Evolutionary conservation across 176 grass and related monocot genomes (phyloP).

Genomic region (Ensete glaucum): DNA sequence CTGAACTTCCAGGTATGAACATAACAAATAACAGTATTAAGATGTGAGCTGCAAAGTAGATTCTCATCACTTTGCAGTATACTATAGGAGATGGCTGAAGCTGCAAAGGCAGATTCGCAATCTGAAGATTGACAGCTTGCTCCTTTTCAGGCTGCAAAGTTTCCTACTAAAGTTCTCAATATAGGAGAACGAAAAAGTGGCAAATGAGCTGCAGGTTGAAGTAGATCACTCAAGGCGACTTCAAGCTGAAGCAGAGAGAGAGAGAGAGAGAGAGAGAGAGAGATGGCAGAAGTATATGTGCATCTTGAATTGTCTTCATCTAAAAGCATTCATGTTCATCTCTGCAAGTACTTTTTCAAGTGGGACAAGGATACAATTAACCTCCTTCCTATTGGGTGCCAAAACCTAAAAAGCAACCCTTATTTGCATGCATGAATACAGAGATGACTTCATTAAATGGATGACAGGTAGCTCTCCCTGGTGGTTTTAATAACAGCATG

Average conservation of each 20-base stretch:
- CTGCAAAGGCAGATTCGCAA: slow-evolving; percentile 17
- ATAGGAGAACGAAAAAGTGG: slow-evolving; percentile 74
- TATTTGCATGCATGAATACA: slow-evolving; percentile 48
- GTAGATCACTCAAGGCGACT: slow-evolving; percentile 46
- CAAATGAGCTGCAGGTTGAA: slow-evolving; percentile 40
- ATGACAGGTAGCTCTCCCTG: slow-evolving; percentile 20
- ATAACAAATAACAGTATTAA: slow-evolving; percentile 56
- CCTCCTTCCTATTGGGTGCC: slow-evolving; percentile 54
- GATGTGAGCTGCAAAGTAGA: slow-evolving; percentile 57
- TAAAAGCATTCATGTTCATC: too few relatives aligned
- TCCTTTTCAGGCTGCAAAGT: slow-evolving; percentile 58
- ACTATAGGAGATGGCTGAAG: slow-evolving; percentile 51
- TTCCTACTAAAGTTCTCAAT: slow-evolving; percentile 59
- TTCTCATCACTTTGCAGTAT: slow-evolving; percentile 46
- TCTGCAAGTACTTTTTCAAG: slow-evolving; percentile 1
- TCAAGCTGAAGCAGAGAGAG: background rate
- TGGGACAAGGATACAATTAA: slow-evolving; percentile 43
- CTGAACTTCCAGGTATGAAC: slow-evolving; percentile 72
- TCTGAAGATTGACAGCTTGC: slow-evolving; percentile 21
- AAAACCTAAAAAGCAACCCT: slow-evolving; percentile 61
- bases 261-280: slow-evolving; percentile 40
- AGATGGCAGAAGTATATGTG: background rate
- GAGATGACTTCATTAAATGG: slow-evolving; percentile 36
- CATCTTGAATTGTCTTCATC: too few relatives aligned
- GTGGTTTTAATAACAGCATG: too few relatives aligned